Evolutionary conservation across 805 yeast genomes (phyloP).

Genomic region (Kockiozyma suomiensis): DNA sequence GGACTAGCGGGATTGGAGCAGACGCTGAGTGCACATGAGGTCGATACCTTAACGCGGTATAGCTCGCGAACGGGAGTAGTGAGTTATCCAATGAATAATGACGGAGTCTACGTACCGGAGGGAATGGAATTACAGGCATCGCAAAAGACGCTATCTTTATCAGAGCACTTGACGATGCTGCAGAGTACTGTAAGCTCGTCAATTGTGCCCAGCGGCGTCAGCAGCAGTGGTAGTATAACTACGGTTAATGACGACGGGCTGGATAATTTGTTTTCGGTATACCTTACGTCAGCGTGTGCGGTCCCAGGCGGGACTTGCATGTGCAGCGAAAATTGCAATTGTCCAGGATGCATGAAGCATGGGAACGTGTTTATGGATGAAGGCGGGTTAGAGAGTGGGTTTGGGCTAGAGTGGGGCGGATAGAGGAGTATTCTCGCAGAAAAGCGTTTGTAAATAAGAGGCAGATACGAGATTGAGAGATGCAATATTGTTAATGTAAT

Average conservation of each 20-base stretch:
- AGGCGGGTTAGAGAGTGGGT: background rate
- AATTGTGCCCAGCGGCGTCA: background rate
- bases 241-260: constrained; percentile 2
- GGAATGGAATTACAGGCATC: constrained; percentile 3
- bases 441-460: no score
- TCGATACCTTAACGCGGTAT: constrained; percentile 15
- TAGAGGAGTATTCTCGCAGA: background rate
- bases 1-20: background rate
- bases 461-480: background rate
- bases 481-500: no score
- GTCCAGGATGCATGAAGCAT: constrained; percentile 36
- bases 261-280: constrained; percentile 33
- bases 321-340: constrained; percentile 34
- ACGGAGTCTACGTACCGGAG: constrained; percentile 1
- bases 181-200: background rate
- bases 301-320: constrained; percentile 35
- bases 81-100: constrained; percentile 4
- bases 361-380: constrained; percentile 15
- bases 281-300: constrained; percentile 35
- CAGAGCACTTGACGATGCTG: background rate
- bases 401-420: constrained; percentile 7
- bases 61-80: constrained; percentile 21
- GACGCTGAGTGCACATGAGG: constrained; percentile 10
- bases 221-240: background rate
- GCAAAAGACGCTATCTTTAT: background rate